Percentiles rank a stretch among this genome's conserved stretches.
Evolutionary conservation across 1,284 basidiomycete species (phyloP).

Genomic region (Cryptococcus sp.): DNA sequence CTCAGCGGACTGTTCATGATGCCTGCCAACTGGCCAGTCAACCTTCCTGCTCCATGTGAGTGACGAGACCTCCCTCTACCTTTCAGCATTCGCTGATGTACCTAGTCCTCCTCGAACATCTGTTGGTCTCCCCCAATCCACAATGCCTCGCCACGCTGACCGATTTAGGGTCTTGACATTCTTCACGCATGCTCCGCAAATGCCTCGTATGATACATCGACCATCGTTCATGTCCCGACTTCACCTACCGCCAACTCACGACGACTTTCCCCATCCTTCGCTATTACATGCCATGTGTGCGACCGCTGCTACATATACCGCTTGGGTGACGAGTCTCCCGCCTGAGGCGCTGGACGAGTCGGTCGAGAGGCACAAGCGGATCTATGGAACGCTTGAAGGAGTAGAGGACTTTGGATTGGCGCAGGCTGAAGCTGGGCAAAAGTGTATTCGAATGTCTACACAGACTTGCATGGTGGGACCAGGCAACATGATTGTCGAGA

Average conservation of each 20-base stretch:
- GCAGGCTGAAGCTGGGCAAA: conserved; percentile 31
- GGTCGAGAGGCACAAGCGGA: conserved; percentile 16
- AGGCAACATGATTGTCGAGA: conserved; percentile 30
- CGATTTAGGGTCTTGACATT: conserved; percentile 40
- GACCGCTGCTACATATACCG: conserved; percentile 41
- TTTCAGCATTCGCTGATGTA: conserved; percentile 4
- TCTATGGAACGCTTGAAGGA: conserved; percentile 24
- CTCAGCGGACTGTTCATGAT: conserved; percentile 30
- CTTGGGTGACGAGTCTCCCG: conserved; percentile 31
- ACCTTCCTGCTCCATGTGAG: conserved; percentile 36
- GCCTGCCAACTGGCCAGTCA: conserved; percentile 38
- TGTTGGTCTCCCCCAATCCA: too few relatives aligned
- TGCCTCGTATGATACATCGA: conserved; percentile 43
- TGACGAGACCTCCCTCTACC: neutral
- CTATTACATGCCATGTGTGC: conserved; percentile 50
- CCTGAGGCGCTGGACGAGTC: conserved; percentile 26
- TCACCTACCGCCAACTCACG: conserved; percentile 44
- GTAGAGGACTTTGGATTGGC: conserved; percentile 38
- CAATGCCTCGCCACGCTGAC: too few relatives aligned
- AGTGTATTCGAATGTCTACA: conserved; percentile 22
- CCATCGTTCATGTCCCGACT: conserved; percentile 42
- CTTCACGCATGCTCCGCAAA: conserved; percentile 40
- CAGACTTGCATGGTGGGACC: conserved; percentile 26
- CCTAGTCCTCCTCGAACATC: conserved; percentile 36
- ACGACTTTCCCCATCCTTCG: conserved; percentile 46